Conservation (phyloP, 805 yeast genomes). For the Ogataea pignaliae region DNA sequence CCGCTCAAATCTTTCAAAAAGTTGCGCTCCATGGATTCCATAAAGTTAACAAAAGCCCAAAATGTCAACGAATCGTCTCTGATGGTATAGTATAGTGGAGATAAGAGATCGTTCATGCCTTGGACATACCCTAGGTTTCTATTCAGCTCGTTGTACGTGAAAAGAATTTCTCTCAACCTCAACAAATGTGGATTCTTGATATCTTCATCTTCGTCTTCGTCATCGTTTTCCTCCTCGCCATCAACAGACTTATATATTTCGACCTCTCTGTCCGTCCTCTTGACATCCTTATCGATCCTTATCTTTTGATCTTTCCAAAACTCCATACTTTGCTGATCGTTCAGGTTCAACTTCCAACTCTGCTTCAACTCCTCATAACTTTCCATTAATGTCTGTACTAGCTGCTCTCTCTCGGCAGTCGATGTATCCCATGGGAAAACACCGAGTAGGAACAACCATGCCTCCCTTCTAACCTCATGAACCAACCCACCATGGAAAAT, state of each 20-base stretch:
- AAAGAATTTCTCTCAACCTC: constrained; percentile 67
- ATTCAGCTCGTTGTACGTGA: constrained; percentile 84
- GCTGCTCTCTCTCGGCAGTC: constrained; percentile 56
- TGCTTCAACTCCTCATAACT: constrained; percentile 50
- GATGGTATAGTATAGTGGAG: constrained; percentile 68
- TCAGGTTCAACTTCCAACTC: constrained; percentile 65
- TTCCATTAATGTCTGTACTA: constrained; percentile 50
- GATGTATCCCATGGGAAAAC: constrained; percentile 90
- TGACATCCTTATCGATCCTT: constrained; percentile 90
- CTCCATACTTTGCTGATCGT: constrained; percentile 46
- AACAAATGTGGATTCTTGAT: constrained; percentile 74
- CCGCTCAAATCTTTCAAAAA: constrained; percentile 90
- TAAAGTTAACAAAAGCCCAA: constrained; percentile 82
- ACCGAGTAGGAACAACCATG: constrained; percentile 81
- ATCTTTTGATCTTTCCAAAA: constrained; percentile 88
- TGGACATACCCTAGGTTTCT: constrained; percentile 89
- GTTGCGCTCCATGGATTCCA: constrained; percentile 95
- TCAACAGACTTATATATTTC: constrained; percentile 46
- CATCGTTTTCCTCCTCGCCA: constrained; percentile 31
- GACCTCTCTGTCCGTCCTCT: constrained; percentile 81
- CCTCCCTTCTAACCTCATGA: constrained; percentile 57
- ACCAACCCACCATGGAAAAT: constrained; percentile 88
- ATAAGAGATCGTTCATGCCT: constrained; percentile 92
- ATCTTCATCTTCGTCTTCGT: constrained; percentile 54
- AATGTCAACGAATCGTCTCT: constrained; percentile 77